Evolutionary conservation across 176 grass and related monocot species (phyloP), one percentile per base, ranked within the genome.

Genomic region (Leersia perrieri): DNA sequence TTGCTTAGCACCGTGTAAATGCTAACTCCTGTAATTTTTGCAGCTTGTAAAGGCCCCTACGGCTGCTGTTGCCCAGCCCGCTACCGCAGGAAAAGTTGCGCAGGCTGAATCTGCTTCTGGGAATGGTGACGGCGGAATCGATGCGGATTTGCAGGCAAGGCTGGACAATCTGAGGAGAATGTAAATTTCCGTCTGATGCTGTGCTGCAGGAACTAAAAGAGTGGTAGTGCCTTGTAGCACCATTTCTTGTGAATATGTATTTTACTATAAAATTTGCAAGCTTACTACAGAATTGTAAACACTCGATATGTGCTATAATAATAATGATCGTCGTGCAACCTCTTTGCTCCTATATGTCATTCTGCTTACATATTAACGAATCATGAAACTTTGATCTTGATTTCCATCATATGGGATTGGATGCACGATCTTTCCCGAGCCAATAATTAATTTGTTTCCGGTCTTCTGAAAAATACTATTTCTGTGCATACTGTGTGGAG

Each of bases 91-190:
- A 44, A 91, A 66, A 70, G 82, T 91, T 67, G 88, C 91, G 31
- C 91, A 94, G 78, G 76, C 88, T 11, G 91, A 94, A 86, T n/a
- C 78, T 27, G 82, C 82, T 5, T 74, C 68, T 53, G 70, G 78
- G 41, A 72, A 62, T 10, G 57, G 10, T n/a, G 91, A 90, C 35
- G 55, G 69, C 15, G 91, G 88, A 33, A 94, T 94, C 2, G 88
- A 94, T 0, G 80, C 72, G 0, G 88, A 94, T 34, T 75, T 94
- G 83, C 91, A 94, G 55, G 79, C 91, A 16, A 73, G 91, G 66
- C 77, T 94, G 27, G 88, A 94, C 58, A 94, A 94, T 72, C 79
- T 94, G 31, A 90, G 91, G 77, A 88, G 70, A 75, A 94, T 94
- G 91, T 94, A 73, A 75, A 42, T 64, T 42, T 1, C 18, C 3